Base-by-base conservation (phyloP, 352 stramenopile genomes). In the Globisporangium heterothallicum region DNA sequence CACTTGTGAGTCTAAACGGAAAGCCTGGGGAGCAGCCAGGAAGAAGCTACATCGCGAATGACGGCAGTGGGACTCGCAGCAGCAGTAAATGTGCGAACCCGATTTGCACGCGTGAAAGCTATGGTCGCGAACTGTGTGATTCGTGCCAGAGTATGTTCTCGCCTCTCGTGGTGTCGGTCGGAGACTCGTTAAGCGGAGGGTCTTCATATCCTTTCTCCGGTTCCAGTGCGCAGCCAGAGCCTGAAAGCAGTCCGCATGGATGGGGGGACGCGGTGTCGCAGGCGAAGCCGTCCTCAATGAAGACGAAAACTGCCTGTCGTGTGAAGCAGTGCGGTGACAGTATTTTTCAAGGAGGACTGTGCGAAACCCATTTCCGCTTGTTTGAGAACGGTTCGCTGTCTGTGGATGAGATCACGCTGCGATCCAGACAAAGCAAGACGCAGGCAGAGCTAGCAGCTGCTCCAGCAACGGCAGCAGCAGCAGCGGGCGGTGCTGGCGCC, bases 141-240 rank as follows among this genome's bases (percentile, higher is more conserved):
- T 61, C 63, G 1, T 88, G 78, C 42, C 74, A 84, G 55, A 70
- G 56, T 32, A 66, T 88, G 30, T 86, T 85, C 32, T 70, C 72
- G 12, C 72, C 72, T 19, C 56, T 85, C 40, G 61, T 72, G 4
- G 66, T 79, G 16, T 70, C 74, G 2, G 74, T 76, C 34, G 59
- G 63, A 3, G 64, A 79, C 54, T 46, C 44, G 32, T 29, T 50
- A 9, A 16, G 46, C 14, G 24, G 24, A 24, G 47, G 22, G 5
- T 56, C 30, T 19, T 49, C 66, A 27, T 74, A 70, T 29, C 29
- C 53, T 36, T 69, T 66, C 26, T 50, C 57, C 4, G 30, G 30
- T 8, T 52, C 58, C 13, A 49, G 42, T 13, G 32, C 55, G 21
- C 59, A 68, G 26, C 51, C 59, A 0, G 62, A 71, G 12, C 38